Conservation (phyloP, 371 early-diverging fungal species). For the Blakeslea trispora region DNA sequence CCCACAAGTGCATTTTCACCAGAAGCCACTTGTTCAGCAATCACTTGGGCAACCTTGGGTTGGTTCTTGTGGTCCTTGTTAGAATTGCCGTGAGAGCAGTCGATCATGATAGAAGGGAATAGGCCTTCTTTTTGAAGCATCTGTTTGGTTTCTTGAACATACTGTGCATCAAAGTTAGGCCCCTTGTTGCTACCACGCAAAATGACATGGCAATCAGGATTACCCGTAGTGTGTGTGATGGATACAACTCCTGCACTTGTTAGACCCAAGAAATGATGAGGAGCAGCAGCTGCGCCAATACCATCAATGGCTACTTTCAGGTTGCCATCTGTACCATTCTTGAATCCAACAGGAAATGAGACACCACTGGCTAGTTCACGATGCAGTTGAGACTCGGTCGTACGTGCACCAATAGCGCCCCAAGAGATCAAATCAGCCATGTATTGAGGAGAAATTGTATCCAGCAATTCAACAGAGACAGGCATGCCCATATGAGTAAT, state of each 20-base stretch:
- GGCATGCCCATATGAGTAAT: conserved; percentile 85
- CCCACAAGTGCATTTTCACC: conserved; percentile 77
- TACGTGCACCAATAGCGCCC: conserved; percentile 96
- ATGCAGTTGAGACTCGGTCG: conserved; percentile 92
- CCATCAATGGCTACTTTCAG: conserved; percentile 87
- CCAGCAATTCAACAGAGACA: conserved; percentile 86
- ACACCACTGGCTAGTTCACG: conserved; percentile 94
- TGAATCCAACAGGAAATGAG: conserved; percentile 94
- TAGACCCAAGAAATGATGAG: conserved; percentile 91
- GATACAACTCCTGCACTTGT: conserved; percentile 92
- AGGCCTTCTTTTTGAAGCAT: conserved; percentile 60
- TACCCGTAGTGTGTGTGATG: conserved; percentile 85
- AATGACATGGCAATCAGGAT: conserved; percentile 56
- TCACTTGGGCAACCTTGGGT: conserved; percentile 51
- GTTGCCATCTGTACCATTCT: conserved; percentile 93
- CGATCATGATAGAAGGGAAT: conserved; percentile 67
- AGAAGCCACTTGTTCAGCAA: conserved; percentile 58
- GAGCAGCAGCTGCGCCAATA: conserved; percentile 80
- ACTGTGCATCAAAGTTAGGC: conserved; percentile 76
- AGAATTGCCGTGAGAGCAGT: conserved; percentile 85
- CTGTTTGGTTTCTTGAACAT: conserved; percentile 49
- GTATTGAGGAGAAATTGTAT: conserved; percentile 94
- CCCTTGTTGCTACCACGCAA: conserved; percentile 76
- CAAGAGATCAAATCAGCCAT: conserved; percentile 90
- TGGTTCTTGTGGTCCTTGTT: conserved; percentile 74